Conservation (phyloP, 2,329 filamentous ascomycete species). For the Scedosporium boydii region DNA sequence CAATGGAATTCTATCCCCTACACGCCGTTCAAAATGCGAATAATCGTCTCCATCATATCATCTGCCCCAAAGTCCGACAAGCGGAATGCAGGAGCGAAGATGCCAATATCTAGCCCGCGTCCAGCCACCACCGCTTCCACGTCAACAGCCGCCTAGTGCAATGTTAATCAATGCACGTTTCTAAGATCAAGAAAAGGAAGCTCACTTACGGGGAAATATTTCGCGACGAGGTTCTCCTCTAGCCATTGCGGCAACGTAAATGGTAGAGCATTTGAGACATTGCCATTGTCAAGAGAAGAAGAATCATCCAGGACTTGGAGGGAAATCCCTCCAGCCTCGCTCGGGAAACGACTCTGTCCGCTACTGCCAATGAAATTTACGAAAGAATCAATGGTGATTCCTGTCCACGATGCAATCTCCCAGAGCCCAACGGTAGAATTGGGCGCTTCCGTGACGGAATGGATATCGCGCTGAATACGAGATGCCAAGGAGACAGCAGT, state of each 20-base stretch:
- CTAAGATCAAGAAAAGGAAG: not conserved
- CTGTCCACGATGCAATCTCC: slow-evolving; percentile 69
- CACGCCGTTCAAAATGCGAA: not conserved
- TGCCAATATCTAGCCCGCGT: slow-evolving; percentile 25
- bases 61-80: slow-evolving; percentile 17
- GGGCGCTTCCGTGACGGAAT: slow-evolving; percentile 43
- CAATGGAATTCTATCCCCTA: not conserved
- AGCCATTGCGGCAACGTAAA: slow-evolving; percentile 11
- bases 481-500: slow-evolving; percentile 41
- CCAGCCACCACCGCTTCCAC: slow-evolving; percentile 27
- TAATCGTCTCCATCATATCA: not conserved
- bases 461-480: slow-evolving; percentile 59
- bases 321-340: not conserved
- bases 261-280: not conserved
- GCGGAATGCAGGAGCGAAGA: slow-evolving; percentile 25
- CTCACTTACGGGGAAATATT: slow-evolving; percentile 22
- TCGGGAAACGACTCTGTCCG: not conserved
- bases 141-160: slow-evolving; percentile 26
- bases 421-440: slow-evolving; percentile 54
- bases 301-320: not conserved
- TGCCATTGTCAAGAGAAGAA: not conserved
- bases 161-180: not conserved
- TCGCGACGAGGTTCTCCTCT: slow-evolving; percentile 14
- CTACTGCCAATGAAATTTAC: slow-evolving; percentile 69
- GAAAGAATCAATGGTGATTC: slow-evolving; percentile 58